Percentiles rank a stretch among this genome's conserved stretches.
These are phyloP conservation scores for Hyphodiscus sp. DNA, from an alignment of 2,329 filamentous ascomycete species.

Conservation along the genomic window DNA sequence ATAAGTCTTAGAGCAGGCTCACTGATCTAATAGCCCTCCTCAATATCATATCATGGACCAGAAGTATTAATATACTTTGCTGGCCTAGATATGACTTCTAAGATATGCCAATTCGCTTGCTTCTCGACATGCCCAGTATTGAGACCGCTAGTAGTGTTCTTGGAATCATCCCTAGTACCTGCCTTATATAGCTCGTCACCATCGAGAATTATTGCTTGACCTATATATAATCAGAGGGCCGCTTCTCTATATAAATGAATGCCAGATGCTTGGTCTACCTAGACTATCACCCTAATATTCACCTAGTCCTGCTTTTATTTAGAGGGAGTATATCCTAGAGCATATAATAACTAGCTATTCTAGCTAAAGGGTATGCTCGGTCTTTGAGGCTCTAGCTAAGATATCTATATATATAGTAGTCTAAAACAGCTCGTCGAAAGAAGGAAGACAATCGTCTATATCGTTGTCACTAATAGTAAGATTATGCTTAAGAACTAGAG, in stretches of 20 bases:
- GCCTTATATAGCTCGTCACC: slow-evolving; percentile 4
- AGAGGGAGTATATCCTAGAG: slow-evolving; percentile 5
- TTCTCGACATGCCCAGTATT: slow-evolving; percentile 12
- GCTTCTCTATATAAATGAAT: background rate
- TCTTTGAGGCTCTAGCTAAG: slow-evolving; percentile 8
- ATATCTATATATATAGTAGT: slow-evolving; percentile 4
- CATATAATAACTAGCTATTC: slow-evolving; percentile 7
- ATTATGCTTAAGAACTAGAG: background rate
- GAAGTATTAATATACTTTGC: slow-evolving; percentile 13
- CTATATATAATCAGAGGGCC: slow-evolving; percentile 1
- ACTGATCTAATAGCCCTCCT: slow-evolving; percentile 9
- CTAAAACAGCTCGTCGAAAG: slow-evolving; percentile 4
- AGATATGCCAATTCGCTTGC: slow-evolving; percentile 10
- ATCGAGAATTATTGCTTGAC: slow-evolving; percentile 12
- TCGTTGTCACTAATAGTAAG: slow-evolving; percentile 1
- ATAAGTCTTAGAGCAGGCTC: slow-evolving; percentile 8
- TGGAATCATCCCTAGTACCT: slow-evolving; percentile 1
- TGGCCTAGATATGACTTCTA: slow-evolving; percentile 10
- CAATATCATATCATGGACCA: slow-evolving; percentile 10
- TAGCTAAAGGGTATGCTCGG: slow-evolving; percentile 6
- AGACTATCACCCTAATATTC: background rate
- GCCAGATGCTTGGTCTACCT: slow-evolving; percentile 1
- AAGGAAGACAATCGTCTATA: slow-evolving; percentile 8
- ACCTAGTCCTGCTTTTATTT: background rate
- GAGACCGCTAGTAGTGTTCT: slow-evolving; percentile 5